A percentile compares a stretch with the other conserved stretches of the same genome.
Evolutionary conservation across 2,329 filamentous ascomycete species (phyloP).

Genomic region (Calonectria ilicicola): DNA sequence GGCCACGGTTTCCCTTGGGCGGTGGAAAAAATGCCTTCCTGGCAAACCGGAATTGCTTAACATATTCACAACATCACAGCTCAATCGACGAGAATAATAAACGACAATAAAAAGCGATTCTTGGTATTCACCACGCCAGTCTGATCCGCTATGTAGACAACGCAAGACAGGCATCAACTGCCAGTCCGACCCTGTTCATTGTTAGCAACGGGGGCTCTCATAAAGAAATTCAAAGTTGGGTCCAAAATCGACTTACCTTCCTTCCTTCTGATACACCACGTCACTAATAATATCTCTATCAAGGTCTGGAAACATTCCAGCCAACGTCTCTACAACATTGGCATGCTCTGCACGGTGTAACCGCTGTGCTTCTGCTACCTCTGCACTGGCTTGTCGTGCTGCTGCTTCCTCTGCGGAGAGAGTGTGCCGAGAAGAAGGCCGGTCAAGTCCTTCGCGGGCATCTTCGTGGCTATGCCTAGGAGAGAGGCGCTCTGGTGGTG

Average conservation of each 20-base stretch:
- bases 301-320: constrained; percentile 96
- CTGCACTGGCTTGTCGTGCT: constrained; percentile 89
- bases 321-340: constrained; percentile 92
- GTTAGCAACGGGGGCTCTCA: constrained; percentile 29
- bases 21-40: background rate
- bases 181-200: constrained; percentile 76
- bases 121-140: constrained; percentile 16
- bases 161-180: constrained; percentile 88
- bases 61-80: background rate
- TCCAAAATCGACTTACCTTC: constrained; percentile 72
- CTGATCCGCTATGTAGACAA: constrained; percentile 60
- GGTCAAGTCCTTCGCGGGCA: constrained; percentile 46
- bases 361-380: constrained; percentile 86
- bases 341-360: constrained; percentile 87
- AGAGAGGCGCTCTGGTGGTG: constrained; percentile 47
- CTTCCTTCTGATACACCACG: constrained; percentile 95
- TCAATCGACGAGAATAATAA: background rate
- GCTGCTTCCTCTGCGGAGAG: constrained; percentile 87
- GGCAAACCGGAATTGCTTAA: background rate
- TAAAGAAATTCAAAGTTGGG: background rate
- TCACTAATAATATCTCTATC: constrained; percentile 96
- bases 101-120: constrained; percentile 5
- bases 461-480: constrained; percentile 48
- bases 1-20: background rate
- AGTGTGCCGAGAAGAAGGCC: constrained; percentile 52